A percentile compares a stretch with the other conserved stretches of the same genome.
Evolutionary conservation across 148 eudicot genomes (phyloP).

Genomic region (Fagopyrum esculentum): DNA sequence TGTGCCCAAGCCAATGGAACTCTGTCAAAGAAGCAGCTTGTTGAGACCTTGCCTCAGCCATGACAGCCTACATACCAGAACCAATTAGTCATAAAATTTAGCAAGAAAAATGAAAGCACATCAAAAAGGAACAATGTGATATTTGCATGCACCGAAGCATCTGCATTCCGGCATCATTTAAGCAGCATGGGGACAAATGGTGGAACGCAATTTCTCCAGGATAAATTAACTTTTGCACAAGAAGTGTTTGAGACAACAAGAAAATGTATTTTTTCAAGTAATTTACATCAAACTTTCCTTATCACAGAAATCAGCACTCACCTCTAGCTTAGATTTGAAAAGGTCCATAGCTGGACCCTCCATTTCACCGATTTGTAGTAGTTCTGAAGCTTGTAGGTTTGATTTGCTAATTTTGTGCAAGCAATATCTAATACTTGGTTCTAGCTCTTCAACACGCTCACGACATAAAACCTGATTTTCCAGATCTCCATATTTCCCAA

Average conservation of each 20-base stretch:
- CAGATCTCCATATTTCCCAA: slow-evolving; percentile 93
- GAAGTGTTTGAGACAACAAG: background rate
- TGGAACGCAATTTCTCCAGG: background rate
- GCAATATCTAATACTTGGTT: slow-evolving; percentile 89
- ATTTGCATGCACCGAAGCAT: background rate
- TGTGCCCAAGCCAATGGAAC: slow-evolving; percentile 86
- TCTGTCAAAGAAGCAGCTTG: slow-evolving; percentile 99
- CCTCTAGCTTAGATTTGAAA: slow-evolving; percentile 90
- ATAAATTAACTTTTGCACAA: background rate
- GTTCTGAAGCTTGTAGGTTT: slow-evolving; percentile 79
- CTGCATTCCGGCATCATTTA: background rate
- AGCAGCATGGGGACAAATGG: background rate
- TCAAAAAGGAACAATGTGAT: background rate
- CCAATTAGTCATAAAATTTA: background rate
- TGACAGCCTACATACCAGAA: slow-evolving; percentile 59
- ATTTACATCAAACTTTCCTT: background rate
- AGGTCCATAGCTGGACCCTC: slow-evolving; percentile 96
- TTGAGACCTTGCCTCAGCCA: slow-evolving; percentile 96
- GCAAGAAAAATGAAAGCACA: background rate
- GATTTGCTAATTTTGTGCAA: slow-evolving; percentile 88
- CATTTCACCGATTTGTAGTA: slow-evolving; percentile 71
- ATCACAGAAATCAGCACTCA: slow-evolving; percentile 13
- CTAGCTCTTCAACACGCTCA: slow-evolving; percentile 74
- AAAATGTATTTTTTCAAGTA: background rate
- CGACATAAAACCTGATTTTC: background rate